Base-by-base conservation (phyloP, 257 asterid species). In the Echium plantagineum region DNA sequence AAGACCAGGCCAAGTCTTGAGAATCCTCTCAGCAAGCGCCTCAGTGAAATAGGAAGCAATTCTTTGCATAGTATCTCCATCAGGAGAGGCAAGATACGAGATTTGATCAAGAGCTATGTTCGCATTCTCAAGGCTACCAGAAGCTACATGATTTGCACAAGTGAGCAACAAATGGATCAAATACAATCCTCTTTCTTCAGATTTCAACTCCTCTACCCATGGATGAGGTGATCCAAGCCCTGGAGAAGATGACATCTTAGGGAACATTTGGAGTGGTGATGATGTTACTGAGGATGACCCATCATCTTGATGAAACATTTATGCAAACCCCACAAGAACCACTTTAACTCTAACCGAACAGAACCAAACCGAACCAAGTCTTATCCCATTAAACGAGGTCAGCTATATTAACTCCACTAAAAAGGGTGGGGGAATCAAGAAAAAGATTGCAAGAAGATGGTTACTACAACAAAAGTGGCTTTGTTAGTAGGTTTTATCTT, bases 61-160 rank as follows among this genome's bases (percentile, higher is more conserved):
- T 62, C 96, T 75, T 70, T 90, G 98, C 98, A 90, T 87, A 2
- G 98, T 87, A 57, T 90, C 95, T 31, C 98, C 96, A 20, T 77
- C 78, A 1, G 95, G 87, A 9, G 93, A 81, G 17, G 98, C 87
- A 2, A 90, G 94, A 60, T 81, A 90, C 54, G 90, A 90, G 58
- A 90, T 87, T 61, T 90, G 96, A 55, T 90, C 98, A 2, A 90
- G 96, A 74, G 89, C 83, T 67, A 78, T 73, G 71, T 90, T 90
- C 1, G 98, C 96, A 69, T 77, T 77, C 51, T 90, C 98, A 17
- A 87, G 85, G 73, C 73, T 78, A 52, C 94, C 91, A 1, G 85
- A 60, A 3, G 94, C 80, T 6, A 90, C 96, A 55, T 90, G 98
- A 63, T 69, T 85, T 7, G 96, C 95, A 66, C 96, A 85, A 54